Conservation (phyloP, 1,139 yeast genomes). For the Wickerhamomyces sp. region DNA sequence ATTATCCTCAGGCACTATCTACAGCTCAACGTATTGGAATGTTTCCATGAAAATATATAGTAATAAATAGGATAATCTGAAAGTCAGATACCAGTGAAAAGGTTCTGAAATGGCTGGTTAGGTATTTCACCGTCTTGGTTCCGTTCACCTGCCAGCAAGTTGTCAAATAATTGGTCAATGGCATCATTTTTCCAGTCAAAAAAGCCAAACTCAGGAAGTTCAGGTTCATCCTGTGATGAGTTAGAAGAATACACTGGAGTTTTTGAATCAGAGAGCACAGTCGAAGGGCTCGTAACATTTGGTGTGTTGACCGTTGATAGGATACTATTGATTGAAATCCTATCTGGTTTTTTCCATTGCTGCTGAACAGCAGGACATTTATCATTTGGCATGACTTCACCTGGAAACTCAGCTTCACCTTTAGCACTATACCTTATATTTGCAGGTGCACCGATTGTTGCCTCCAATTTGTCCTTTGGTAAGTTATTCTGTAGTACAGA, state of each 20-base stretch:
- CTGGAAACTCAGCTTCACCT: background rate
- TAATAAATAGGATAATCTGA: too few relatives aligned
- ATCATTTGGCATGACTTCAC: background rate
- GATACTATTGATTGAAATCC: background rate
- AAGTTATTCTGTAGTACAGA: conserved; percentile 6
- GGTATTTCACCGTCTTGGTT: too few relatives aligned
- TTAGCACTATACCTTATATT: background rate
- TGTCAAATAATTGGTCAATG: conserved; percentile 17
- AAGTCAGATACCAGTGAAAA: too few relatives aligned
- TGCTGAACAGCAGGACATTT: background rate
- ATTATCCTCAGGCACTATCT: too few relatives aligned
- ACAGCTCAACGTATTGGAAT: too few relatives aligned
- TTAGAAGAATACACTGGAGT: background rate
- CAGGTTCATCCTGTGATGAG: background rate
- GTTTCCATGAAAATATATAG: too few relatives aligned
- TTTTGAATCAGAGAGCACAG: background rate
- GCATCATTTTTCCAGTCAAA: conserved; percentile 17
- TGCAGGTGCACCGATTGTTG: conserved; percentile 1
- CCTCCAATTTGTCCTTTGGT: conserved; percentile 9
- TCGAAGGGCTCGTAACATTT: background rate
- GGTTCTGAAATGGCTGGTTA: too few relatives aligned
- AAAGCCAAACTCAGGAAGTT: conserved; percentile 9
- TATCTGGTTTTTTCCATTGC: background rate
- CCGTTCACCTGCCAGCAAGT: conserved; percentile 13
- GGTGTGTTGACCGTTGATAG: background rate